Evolutionary conservation across 2,329 filamentous ascomycete species (phyloP).

Genomic region (Sporothrix globosa): DNA sequence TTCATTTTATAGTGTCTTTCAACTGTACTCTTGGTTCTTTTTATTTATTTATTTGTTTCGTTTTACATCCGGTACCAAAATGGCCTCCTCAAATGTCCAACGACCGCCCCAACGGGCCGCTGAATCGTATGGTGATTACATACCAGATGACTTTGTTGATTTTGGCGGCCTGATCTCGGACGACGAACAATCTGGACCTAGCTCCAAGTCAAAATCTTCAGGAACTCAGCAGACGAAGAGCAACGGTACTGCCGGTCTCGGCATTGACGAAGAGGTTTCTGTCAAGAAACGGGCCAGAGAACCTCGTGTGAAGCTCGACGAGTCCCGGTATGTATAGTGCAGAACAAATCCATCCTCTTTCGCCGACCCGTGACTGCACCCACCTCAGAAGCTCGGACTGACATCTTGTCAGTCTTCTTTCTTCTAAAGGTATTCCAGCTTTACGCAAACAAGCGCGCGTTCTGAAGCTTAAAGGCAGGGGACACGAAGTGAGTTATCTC

Average conservation of each 20-base stretch:
- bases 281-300: constrained; percentile 72
- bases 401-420: constrained; percentile 67
- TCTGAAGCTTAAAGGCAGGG: constrained; percentile 86
- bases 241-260: constrained; percentile 60
- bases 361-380: background rate
- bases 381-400: background rate
- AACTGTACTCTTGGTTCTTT: no score
- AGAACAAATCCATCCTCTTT: background rate
- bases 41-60: no score
- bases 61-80: background rate
- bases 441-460: constrained; percentile 71
- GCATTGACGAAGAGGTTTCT: constrained; percentile 85
- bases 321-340: constrained; percentile 61
- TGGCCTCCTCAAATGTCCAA: constrained; percentile 23
- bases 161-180: constrained; percentile 52
- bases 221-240: constrained; percentile 52
- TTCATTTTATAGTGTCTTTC: background rate
- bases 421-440: constrained; percentile 79
- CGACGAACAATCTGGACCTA: constrained; percentile 41
- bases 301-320: constrained; percentile 84
- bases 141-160: constrained; percentile 55
- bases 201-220: constrained; percentile 44
- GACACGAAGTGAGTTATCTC: constrained; percentile 70
- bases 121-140: constrained; percentile 76
- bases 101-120: constrained; percentile 3